Conservation (phyloP, 2,329 filamentous ascomycete genomes). For the Sporothrix sp. region DNA sequence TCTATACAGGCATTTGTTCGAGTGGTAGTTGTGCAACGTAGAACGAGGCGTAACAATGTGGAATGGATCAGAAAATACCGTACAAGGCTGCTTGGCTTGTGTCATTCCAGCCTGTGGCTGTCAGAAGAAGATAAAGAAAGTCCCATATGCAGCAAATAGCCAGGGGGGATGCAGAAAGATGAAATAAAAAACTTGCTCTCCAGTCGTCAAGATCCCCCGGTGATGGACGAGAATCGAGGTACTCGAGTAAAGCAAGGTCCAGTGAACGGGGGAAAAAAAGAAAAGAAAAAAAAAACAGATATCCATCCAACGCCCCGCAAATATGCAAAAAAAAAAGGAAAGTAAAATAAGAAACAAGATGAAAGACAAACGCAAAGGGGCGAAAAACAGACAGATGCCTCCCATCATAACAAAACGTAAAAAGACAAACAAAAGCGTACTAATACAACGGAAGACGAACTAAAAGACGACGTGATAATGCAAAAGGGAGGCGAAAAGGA, state of each 20-base stretch:
- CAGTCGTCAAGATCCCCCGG: not conserved
- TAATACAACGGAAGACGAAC: not conserved
- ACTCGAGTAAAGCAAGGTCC: too few species aligned
- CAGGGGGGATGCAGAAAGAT: not conserved
- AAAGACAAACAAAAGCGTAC: not conserved
- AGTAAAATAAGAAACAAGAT: not conserved
- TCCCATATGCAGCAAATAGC: not conserved
- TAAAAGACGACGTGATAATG: conserved; percentile 2
- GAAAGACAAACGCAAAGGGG: not conserved
- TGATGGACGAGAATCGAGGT: not conserved
- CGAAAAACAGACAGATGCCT: not conserved
- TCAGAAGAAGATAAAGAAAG: not conserved
- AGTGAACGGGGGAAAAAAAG: too few species aligned
- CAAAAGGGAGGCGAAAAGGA: conserved; percentile 8
- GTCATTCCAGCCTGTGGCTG: not conserved
- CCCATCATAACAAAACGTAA: not conserved
- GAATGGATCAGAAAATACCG: not conserved
- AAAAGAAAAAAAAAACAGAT: not conserved
- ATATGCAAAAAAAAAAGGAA: not conserved
- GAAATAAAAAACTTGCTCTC: not conserved
- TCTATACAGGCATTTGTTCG: too few species aligned
- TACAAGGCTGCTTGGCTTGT: not conserved
- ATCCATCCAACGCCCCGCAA: conserved; percentile 2
- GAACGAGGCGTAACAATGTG: not conserved
- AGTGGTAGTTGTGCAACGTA: too few species aligned